These are phyloP conservation scores for Citeromyces hawaiiensis DNA, from an alignment of 1,139 yeast genomes.

Conservation along the genomic window DNA sequence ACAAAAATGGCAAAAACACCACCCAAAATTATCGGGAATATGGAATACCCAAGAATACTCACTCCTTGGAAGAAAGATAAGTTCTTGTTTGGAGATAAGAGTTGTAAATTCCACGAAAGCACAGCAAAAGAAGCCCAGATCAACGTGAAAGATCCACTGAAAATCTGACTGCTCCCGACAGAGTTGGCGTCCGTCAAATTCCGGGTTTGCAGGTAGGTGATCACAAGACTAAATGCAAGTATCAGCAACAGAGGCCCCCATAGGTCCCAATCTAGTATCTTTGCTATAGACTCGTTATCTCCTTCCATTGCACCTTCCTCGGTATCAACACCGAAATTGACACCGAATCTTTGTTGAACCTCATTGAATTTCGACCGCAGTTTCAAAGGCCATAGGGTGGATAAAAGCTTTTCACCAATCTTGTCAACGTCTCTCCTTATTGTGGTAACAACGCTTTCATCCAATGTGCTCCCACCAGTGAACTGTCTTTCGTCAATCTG, in stretches of 20 bases:
- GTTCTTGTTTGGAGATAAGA: constrained; percentile 27
- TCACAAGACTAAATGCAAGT: constrained; percentile 42
- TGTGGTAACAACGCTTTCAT: constrained; percentile 68
- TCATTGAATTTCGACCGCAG: constrained; percentile 13
- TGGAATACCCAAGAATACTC: constrained; percentile 69
- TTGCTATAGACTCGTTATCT: constrained; percentile 17
- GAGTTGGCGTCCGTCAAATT: constrained; percentile 6
- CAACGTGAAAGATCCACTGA: constrained; percentile 49
- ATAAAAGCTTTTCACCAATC: constrained; percentile 49
- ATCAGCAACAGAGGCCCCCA: constrained; percentile 85
- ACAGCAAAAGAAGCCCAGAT: constrained; percentile 43
- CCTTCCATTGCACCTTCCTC: constrained; percentile 19
- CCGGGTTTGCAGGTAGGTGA: constrained; percentile 22
- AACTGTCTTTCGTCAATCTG: constrained; percentile 59
- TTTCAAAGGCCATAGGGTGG: constrained; percentile 57
- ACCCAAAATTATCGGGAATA: constrained; percentile 66
- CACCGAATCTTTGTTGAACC: constrained; percentile 11
- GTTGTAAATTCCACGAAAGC: constrained; percentile 54
- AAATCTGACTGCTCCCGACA: constrained; percentile 28
- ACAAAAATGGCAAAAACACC: constrained; percentile 47
- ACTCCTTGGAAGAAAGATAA: constrained; percentile 62
- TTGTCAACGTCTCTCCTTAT: constrained; percentile 53
- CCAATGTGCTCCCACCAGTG: constrained; percentile 74
- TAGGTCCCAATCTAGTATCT: constrained; percentile 63
- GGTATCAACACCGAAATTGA: constrained; percentile 9